phyloP scores from a whole-genome alignment of 176 grass and related monocot species.

The Oryza glaberrima region DNA sequence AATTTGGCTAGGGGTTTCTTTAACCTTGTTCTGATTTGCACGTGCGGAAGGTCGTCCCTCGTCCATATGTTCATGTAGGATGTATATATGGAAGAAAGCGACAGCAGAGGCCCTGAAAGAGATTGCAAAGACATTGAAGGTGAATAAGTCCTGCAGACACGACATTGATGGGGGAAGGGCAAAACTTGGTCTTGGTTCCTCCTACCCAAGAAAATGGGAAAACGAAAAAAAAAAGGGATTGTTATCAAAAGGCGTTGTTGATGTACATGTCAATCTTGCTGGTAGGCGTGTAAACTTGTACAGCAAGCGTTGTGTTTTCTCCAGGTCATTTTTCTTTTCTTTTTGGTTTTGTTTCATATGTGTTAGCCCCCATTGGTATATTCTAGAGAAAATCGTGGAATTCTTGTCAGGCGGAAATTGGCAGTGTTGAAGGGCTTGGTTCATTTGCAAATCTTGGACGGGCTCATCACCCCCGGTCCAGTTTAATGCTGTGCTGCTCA shows the following conservation, averaged over 20 bases:
- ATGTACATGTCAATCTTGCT: slow-evolving; percentile 57
- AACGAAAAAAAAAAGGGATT: neutral
- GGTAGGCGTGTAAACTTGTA: slow-evolving; percentile 56
- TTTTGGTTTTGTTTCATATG: slow-evolving; percentile 33
- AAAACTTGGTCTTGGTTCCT: slow-evolving; percentile 32
- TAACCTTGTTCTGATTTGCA: slow-evolving; percentile 47
- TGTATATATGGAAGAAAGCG: slow-evolving; percentile 66
- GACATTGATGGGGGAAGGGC: slow-evolving; percentile 25
- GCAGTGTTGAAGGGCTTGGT: slow-evolving; percentile 1
- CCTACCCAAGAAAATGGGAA: slow-evolving; percentile 1
- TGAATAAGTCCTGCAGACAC: slow-evolving; percentile 44
- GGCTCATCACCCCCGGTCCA: neutral
- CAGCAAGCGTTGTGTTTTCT: slow-evolving; percentile 49
- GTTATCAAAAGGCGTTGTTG: slow-evolving; percentile 21
- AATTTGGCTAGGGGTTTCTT: slow-evolving; percentile 45
- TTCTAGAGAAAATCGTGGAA: slow-evolving; percentile 33
- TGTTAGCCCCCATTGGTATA: slow-evolving; percentile 51
- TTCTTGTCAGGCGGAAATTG: slow-evolving; percentile 30
- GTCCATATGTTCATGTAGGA: slow-evolving; percentile 53
- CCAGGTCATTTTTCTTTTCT: neutral
- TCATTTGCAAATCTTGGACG: neutral
- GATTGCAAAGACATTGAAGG: slow-evolving; percentile 41
- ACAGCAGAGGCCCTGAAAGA: slow-evolving; percentile 44
- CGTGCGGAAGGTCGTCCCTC: slow-evolving; percentile 31
- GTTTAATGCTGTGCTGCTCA: neutral